phyloP scores from a whole-genome alignment of 2,329 filamentous ascomycete species.

The Pseudomassariella vexata region DNA sequence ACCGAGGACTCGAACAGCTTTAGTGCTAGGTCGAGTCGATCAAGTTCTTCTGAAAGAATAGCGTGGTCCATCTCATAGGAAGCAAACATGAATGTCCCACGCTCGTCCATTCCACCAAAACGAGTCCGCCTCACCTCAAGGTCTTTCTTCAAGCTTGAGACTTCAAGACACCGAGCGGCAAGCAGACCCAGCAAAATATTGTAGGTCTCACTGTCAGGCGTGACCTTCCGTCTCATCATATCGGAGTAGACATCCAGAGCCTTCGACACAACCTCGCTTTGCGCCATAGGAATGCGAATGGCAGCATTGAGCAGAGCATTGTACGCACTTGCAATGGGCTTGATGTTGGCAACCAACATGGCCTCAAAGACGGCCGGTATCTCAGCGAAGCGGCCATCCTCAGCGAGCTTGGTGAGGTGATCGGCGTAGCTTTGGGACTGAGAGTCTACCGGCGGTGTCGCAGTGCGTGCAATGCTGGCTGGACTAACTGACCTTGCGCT shows the following conservation, averaged over 20 bases:
- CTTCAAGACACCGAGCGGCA: conserved; percentile 73
- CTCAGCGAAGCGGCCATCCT: conserved; percentile 70
- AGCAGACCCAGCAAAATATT: conserved; percentile 80
- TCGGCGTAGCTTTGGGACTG: conserved; percentile 70
- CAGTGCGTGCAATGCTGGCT: conserved; percentile 45
- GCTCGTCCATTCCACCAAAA: conserved; percentile 65
- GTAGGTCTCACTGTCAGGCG: conserved; percentile 80
- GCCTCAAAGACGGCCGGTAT: conserved; percentile 88
- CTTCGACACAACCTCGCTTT: conserved; percentile 81
- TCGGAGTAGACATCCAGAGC: conserved; percentile 93
- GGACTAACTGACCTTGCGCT: conserved; percentile 31
- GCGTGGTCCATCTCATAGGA: conserved; percentile 84
- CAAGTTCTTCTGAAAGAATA: conserved; percentile 80
- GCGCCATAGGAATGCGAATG: conserved; percentile 72
- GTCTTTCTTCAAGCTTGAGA: conserved; percentile 63
- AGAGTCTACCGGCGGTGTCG: conserved; percentile 55
- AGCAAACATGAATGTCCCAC: conserved; percentile 67
- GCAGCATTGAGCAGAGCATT: conserved; percentile 83
- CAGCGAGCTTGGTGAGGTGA: conserved; percentile 69
- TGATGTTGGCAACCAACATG: conserved; percentile 76
- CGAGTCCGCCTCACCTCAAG: conserved; percentile 79
- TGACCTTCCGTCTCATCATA: conserved; percentile 82
- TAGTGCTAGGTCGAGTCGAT: conserved; percentile 77
- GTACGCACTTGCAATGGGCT: conserved; percentile 81
- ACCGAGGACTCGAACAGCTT: conserved; percentile 79